Base-by-base conservation (phyloP, 306 rosid species). In the Benincasa hispida region DNA sequence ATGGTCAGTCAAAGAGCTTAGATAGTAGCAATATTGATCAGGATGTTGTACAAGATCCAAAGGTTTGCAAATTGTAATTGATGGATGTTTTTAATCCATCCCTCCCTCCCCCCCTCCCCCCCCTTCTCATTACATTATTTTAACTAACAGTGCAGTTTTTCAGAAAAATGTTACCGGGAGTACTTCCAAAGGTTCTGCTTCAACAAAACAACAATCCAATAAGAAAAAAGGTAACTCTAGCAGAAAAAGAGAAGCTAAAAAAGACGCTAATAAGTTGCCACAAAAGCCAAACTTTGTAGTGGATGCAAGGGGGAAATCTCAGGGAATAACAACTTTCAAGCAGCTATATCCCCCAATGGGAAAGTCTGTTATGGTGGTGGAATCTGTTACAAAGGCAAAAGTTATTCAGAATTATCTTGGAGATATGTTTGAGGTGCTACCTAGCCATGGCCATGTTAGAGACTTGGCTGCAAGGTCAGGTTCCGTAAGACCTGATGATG, bases 391-490 rank as follows among this genome's bases (percentile, higher is more conserved):
- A 45, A 94, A 92, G 84, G 96, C 99, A 3, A 94, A 84, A 83
- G 96, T 94, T 76, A 94, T 92, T 87, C 94, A 94, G 90, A 83
- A 85, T 69, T 94, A 90, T 87, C 95, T 94, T 24, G 99, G 96
- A 63, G 92, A 87, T 81, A 82, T 90, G 93, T 94, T 85, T 79
- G 97, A 90, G 82, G 99, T 94, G 74, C 81, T 94, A 89, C 98
- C 99, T 56, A 92, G 99, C 85, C 89, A 92, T 85, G 99, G 99
- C 77, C 99, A 94, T 79, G 91, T 94, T 72, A 90, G 99, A 79
- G 99, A 94, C 87, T 89, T 94, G 92, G 99, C 98, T 76, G 93
- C 93, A 35, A 90, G 96, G 86, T 92, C 98, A 55, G 99, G 99
- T 77, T 94, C 99, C 25, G 99, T 94, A 81, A 84, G 97, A 62